Conservation (phyloP, 2,329 filamentous ascomycete genomes). For the Alternaria alternata region DNA sequence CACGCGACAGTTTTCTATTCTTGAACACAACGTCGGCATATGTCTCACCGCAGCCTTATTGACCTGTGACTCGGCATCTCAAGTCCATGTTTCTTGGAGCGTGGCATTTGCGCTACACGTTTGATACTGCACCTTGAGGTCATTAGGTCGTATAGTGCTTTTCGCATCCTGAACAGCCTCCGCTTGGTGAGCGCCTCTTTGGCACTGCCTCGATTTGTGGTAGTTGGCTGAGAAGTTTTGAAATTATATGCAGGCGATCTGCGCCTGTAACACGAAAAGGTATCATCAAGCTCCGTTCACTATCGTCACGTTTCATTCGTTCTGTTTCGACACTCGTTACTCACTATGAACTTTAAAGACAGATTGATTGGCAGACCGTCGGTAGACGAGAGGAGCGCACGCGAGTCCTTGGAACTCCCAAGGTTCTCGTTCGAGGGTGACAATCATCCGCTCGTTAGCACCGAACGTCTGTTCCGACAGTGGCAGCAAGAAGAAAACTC, state of each 20-base stretch:
- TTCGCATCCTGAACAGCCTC: constrained; percentile 14
- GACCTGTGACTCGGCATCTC: background rate
- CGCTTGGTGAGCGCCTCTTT: constrained; percentile 4
- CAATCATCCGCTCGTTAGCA: constrained; percentile 26
- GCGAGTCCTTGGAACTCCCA: constrained; percentile 20
- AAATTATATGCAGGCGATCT: constrained; percentile 2
- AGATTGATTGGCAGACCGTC: constrained; percentile 15
- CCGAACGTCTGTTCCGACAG: constrained; percentile 29
- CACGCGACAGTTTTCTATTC: constrained; percentile 31
- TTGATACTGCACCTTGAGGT: background rate
- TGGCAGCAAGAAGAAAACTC: constrained; percentile 25
- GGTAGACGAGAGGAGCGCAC: constrained; percentile 8
- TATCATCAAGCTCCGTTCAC: background rate
- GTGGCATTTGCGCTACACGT: background rate
- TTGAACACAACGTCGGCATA: background rate
- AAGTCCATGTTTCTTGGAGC: background rate
- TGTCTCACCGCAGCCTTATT: background rate
- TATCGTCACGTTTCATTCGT: background rate
- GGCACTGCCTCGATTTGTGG: constrained; percentile 25
- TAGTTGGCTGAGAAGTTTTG: background rate
- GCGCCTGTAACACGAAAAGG: constrained; percentile 1
- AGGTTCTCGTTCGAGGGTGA: constrained; percentile 32
- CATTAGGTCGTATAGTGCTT: constrained; percentile 4
- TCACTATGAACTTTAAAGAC: constrained; percentile 25
- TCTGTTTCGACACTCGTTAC: constrained; percentile 4